Evolutionary conservation across 257 asterid species (phyloP), one percentile per base, ranked within the genome.

Genomic region (Cinchona pubescens): DNA sequence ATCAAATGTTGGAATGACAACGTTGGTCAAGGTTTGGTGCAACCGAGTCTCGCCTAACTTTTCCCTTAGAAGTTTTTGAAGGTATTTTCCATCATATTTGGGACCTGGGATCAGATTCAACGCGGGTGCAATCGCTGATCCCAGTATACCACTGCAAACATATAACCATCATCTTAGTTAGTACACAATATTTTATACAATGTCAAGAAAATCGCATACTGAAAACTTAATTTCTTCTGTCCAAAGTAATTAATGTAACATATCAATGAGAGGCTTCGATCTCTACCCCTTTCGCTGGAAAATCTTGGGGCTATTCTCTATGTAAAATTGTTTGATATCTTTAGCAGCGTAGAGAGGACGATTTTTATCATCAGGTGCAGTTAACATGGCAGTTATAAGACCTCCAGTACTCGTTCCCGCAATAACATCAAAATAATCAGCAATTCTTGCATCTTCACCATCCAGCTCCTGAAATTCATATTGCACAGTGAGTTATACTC

Each of bases 401-500:
- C 93, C 89, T 10, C 93, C 93, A 0, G 93, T 88, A 73, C 91
- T 86, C 1, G 93, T 88, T 67, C 93, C 93, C 1, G 93, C 88
- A 3, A 88, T 82, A 7, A 88, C 86, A 34, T 88, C 93, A 29
- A 88, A 88, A n/a, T n/a, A n/a, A n/a, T n/a, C n/a, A n/a, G n/a
- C n/a, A n/a, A n/a, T n/a, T n/a, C n/a, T n/a, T n/a, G 63, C 91
- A 66, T 81, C 81, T 27, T 84, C 82, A 23, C 92, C 90, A 23
- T 88, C 90, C 27, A 88, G 71, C 74, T 82, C 84, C 90, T 88
- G 56, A 32, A 1, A 37, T 38, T 40, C n/a, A n/a, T n/a, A n/a
- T 7, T 32, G 42, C 42, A 23, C 2, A 15, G 3, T 29, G 16
- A 59, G 1, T 59, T 4, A n/a, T 56, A n/a, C 2, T 0, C 13